phyloP scores from a whole-genome alignment of 1,284 basidiomycete species.

The Papiliotrema nemorosa region DNA sequence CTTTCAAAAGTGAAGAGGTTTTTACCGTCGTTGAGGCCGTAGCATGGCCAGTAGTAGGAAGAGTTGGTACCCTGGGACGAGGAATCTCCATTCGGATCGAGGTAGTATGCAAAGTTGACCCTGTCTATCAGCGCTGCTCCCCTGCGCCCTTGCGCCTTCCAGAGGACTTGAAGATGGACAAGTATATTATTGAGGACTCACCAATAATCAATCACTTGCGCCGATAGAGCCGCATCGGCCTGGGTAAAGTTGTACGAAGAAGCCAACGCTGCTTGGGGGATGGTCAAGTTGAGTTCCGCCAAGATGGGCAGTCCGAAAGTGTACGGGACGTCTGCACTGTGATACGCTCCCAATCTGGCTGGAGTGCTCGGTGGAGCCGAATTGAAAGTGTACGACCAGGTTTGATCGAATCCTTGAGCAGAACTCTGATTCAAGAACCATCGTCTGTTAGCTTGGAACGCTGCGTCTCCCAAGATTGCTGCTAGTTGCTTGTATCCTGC shows the following conservation, averaged over 20 bases:
- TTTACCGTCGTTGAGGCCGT: constrained; percentile 19
- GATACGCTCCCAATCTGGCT: constrained; percentile 15
- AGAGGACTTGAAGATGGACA: neutral
- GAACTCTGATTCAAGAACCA: constrained; percentile 32
- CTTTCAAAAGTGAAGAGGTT: constrained; percentile 29
- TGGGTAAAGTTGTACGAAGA: constrained; percentile 17
- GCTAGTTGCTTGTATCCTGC: constrained; percentile 28
- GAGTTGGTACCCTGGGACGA: constrained; percentile 7
- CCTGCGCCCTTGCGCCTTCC: no score
- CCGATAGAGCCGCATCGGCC: constrained; percentile 18
- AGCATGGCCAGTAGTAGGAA: constrained; percentile 30
- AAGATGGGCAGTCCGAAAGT: constrained; percentile 21
- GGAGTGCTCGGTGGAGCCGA: constrained; percentile 11
- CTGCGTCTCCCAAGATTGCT: constrained; percentile 30
- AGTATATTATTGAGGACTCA: constrained; percentile 14
- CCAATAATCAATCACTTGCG: constrained; percentile 39
- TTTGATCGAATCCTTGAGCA: constrained; percentile 21
- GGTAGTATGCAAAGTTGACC: constrained; percentile 45
- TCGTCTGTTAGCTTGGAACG: constrained; percentile 34
- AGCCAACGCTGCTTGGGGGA: neutral
- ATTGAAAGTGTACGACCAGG: constrained; percentile 40
- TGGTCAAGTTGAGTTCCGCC: neutral
- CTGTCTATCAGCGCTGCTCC: constrained; percentile 8
- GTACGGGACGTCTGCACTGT: constrained; percentile 30
- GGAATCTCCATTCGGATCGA: constrained; percentile 28